Conservation (phyloP, 176 grass and related monocot species). For the Phoenix roebelenii region DNA sequence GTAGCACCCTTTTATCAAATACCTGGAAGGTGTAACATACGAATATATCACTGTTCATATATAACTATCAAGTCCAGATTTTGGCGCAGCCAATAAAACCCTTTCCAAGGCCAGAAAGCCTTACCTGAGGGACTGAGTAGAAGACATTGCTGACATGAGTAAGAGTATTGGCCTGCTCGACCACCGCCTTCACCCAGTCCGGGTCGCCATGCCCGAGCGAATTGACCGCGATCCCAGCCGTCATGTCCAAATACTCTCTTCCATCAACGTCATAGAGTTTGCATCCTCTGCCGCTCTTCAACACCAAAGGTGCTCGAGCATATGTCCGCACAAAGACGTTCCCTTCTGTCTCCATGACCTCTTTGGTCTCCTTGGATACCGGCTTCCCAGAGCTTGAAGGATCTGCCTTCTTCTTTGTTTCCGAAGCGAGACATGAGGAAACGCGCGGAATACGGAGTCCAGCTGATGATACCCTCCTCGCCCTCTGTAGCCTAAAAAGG, state of each 20-base stretch:
- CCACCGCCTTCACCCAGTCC: constrained; percentile 30
- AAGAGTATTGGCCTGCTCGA: constrained; percentile 33
- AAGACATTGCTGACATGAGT: constrained; percentile 73
- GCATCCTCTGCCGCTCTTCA: constrained; percentile 58
- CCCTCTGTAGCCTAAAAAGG: neutral
- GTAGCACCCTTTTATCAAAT: too few species aligned
- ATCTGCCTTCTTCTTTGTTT: too few species aligned
- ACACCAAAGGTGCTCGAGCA: constrained; percentile 48
- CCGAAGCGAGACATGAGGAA: too few species aligned
- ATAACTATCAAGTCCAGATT: too few species aligned
- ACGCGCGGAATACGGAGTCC: neutral
- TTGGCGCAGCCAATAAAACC: too few species aligned
- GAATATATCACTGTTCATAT: too few species aligned
- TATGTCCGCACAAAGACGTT: constrained; percentile 67
- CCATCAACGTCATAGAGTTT: constrained; percentile 62
- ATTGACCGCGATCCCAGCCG: constrained; percentile 71
- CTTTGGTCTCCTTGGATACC: constrained; percentile 24
- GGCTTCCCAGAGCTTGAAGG: neutral
- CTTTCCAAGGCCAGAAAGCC: too few species aligned
- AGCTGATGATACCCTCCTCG: neutral
- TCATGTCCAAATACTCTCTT: too few species aligned
- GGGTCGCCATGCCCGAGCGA: constrained; percentile 61
- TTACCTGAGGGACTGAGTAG: constrained; percentile 60
- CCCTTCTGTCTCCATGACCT: constrained; percentile 54
- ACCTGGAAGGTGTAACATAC: too few species aligned